Base-by-base conservation (phyloP, 495 filamentous ascomycete genomes). In the Apodospora peruviana region DNA sequence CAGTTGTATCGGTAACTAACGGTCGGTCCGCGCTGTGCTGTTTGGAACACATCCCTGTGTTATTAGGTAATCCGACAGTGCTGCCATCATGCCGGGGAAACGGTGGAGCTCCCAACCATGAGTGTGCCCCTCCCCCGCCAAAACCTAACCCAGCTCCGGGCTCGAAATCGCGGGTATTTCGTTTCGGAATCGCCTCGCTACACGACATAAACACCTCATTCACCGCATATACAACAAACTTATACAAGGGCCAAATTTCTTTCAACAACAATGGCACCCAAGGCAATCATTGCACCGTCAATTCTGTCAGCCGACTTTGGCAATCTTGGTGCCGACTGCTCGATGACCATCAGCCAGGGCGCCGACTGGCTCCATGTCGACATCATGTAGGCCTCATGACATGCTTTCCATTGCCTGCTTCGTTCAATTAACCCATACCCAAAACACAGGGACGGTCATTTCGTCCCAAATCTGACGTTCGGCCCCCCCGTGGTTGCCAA, bases 381-480 rank as follows among this genome's bases (percentile, higher is more conserved):
- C 65, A 91, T 93, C 66, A 96, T 91, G 90, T 76, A 68, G 40
- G 70, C 64, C 41, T 45, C 27, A 14, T 32, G 7, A n/a, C n/a
- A n/a, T n/a, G n/a, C n/a, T n/a, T n/a, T n/a, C n/a, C n/a, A n/a
- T n/a, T n/a, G n/a, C n/a, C n/a, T n/a, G n/a, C 11, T 38, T 45
- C 46, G 58, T 60, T 11, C 44, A 41, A 17, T 46, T 45, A 53
- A 57, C 50, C 44, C 42, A 40, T 22, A 4, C 12, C 24, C n/a
- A n/a, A 3, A n/a, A n/a, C n/a, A 27, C 48, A 77, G 71, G 72
- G 91, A 97, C 65, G 86, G 94, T 47, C 93, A 98, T 68, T 98
- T 98, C 62, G 93, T 98, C 8, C 93, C 93, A 3, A 98, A 98
- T 71, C 90, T 98, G 65, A 97, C 93, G 43, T 95, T 96, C 65